These are phyloP conservation scores for Debaryomyces fabryi DNA, from an alignment of 1,139 yeast species.

Conservation along the genomic window DNA sequence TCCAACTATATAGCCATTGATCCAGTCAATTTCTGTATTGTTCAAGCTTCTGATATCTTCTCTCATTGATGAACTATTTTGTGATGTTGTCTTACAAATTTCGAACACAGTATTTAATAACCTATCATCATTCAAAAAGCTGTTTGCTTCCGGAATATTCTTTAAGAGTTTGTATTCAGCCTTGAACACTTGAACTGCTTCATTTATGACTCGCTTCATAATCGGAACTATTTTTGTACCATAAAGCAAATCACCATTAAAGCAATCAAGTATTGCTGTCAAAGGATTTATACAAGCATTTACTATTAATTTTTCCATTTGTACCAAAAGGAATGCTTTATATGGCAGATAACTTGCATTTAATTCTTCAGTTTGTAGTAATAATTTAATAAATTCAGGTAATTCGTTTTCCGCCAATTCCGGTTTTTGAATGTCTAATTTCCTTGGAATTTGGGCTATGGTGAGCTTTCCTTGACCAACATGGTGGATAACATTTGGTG, in stretches of 20 bases:
- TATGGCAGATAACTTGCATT: slow-evolving; percentile 50
- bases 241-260: slow-evolving; percentile 67
- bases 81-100: slow-evolving; percentile 48
- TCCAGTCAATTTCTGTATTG: slow-evolving; percentile 74
- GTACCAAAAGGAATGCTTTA: slow-evolving; percentile 60
- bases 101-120: slow-evolving; percentile 51
- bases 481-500: slow-evolving; percentile 56
- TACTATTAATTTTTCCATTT: slow-evolving; percentile 73
- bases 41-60: slow-evolving; percentile 68
- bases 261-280: slow-evolving; percentile 66
- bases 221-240: slow-evolving; percentile 34
- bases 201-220: slow-evolving; percentile 46
- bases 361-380: slow-evolving; percentile 37
- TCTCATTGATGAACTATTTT: slow-evolving; percentile 85
- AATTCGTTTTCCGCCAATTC: slow-evolving; percentile 14
- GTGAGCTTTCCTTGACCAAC: slow-evolving; percentile 68
- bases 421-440: slow-evolving; percentile 12
- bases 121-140: slow-evolving; percentile 43
- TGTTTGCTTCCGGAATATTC: slow-evolving; percentile 36
- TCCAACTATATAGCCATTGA: slow-evolving; percentile 70
- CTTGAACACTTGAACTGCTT: slow-evolving; percentile 44
- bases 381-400: slow-evolving; percentile 35
- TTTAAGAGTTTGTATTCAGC: slow-evolving; percentile 38
- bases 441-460: slow-evolving; percentile 29
- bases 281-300: slow-evolving; percentile 78